A percentile compares a stretch with the other conserved stretches of the same genome.
phyloP scores from a whole-genome alignment of 2,329 filamentous ascomycete genomes.

The Ceratocystis eucalypticola region DNA sequence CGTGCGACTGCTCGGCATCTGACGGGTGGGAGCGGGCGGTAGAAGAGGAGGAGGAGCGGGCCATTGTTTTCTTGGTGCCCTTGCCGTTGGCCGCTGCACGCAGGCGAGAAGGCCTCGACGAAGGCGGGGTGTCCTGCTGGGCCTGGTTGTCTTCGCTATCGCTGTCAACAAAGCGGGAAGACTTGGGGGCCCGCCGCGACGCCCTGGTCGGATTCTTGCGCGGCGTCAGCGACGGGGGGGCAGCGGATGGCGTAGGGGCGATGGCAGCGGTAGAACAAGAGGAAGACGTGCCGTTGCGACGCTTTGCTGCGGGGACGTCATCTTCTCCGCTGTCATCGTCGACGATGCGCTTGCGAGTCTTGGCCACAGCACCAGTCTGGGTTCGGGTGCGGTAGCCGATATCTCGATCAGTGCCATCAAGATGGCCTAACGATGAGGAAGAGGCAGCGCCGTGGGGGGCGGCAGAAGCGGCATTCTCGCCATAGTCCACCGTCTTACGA shows the following conservation, averaged over 20 bases:
- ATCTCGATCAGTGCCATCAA: neutral
- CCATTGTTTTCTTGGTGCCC: neutral
- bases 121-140: neutral
- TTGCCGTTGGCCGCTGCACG: neutral
- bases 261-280: neutral
- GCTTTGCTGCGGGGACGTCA: conserved; percentile 8
- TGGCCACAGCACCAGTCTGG: conserved; percentile 11
- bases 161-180: conserved; percentile 10
- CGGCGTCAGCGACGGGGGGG: conserved; percentile 3
- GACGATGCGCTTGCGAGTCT: conserved; percentile 15
- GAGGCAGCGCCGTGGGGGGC: conserved; percentile 10
- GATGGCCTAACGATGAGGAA: conserved; percentile 24
- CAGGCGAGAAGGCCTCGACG: neutral
- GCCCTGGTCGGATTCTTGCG: conserved; percentile 16
- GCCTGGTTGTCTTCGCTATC: conserved; percentile 1
- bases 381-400: conserved; percentile 16
- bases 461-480: conserved; percentile 28
- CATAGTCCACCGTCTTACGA: conserved; percentile 44
- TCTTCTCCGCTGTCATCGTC: conserved; percentile 10
- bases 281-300: conserved; percentile 9
- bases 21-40: neutral
- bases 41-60: neutral
- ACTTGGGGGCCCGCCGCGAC: conserved; percentile 13
- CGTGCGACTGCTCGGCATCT: conserved; percentile 2
- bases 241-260: neutral